Conservation (phyloP, 2,329 filamentous ascomycete genomes). For the Talaromyces albobiverticillius region DNA sequence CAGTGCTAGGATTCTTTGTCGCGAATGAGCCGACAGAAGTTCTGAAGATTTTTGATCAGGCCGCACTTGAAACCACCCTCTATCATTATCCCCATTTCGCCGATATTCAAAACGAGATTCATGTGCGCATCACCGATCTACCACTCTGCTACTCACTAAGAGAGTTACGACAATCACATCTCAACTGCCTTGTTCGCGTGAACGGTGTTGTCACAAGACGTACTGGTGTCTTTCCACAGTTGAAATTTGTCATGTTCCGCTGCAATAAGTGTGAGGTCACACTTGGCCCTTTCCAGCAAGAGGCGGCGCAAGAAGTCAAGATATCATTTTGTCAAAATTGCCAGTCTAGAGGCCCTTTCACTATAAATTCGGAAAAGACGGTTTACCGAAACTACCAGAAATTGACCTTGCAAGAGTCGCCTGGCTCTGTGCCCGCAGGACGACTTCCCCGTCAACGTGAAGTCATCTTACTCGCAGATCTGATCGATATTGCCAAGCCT, state of each 20-base stretch:
- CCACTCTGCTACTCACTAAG: slow-evolving; percentile 93
- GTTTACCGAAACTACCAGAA: slow-evolving; percentile 99
- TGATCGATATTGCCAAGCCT: slow-evolving; percentile 95
- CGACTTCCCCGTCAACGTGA: slow-evolving; percentile 90
- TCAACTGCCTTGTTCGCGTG: slow-evolving; percentile 93
- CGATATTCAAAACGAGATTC: slow-evolving; percentile 94
- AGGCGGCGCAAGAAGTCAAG: slow-evolving; percentile 94
- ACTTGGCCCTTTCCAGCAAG: slow-evolving; percentile 93
- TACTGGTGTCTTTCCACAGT: slow-evolving; percentile 92
- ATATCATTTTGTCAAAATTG: slow-evolving; percentile 96
- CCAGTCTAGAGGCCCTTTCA: slow-evolving; percentile 92
- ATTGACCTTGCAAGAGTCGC: slow-evolving; percentile 92
- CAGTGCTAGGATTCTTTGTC: slow-evolving; percentile 90
- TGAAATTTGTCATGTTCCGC: slow-evolving; percentile 98
- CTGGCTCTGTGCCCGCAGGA: slow-evolving; percentile 92
- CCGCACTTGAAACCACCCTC: slow-evolving; percentile 93
- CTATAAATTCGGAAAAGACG: slow-evolving; percentile 93
- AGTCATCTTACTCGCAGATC: slow-evolving; percentile 92
- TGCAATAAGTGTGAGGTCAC: slow-evolving; percentile 90
- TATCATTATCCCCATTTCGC: slow-evolving; percentile 98
- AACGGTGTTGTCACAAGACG: slow-evolving; percentile 92
- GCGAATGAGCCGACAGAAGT: slow-evolving; percentile 95
- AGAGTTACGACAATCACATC: slow-evolving; percentile 88
- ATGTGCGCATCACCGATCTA: slow-evolving; percentile 92
- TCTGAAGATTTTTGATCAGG: slow-evolving; percentile 91